Evolutionary conservation across 345 rosid species (phyloP).

Genomic region (Gossypium stocksii): DNA sequence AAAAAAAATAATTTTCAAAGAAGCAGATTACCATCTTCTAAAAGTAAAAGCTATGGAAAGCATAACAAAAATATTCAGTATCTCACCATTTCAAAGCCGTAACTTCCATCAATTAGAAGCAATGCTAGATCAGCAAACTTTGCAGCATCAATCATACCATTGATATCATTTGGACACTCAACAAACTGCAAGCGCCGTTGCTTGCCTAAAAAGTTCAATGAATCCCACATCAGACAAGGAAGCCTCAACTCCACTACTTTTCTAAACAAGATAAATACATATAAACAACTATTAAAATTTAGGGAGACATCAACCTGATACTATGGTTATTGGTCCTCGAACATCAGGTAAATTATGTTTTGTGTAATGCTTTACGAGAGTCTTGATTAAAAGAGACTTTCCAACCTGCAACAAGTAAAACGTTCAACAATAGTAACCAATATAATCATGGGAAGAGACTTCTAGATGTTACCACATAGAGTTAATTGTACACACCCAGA

Average conservation of each 20-base stretch:
- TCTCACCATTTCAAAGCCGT: constrained; percentile 95
- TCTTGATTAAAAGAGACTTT: constrained; percentile 78
- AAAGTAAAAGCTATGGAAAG: not conserved
- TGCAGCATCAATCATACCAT: constrained; percentile 94
- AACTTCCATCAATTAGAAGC: constrained; percentile 89
- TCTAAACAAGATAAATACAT: not conserved
- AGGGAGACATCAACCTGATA: constrained; percentile 47
- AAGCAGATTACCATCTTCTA: not conserved
- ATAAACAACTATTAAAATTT: not conserved
- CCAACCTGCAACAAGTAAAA: constrained; percentile 58
- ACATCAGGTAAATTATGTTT: constrained; percentile 81
- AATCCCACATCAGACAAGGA: constrained; percentile 18
- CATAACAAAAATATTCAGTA: not conserved
- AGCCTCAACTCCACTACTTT: constrained; percentile 14
- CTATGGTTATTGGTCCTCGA: constrained; percentile 84
- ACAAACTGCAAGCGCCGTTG: constrained; percentile 75
- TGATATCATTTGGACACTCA: constrained; percentile 95
- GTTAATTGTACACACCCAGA: not conserved
- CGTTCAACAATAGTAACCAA: not conserved
- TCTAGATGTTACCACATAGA: not conserved
- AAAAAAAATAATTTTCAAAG: not conserved
- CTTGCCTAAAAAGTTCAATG: constrained; percentile 50
- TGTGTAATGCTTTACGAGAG: constrained; percentile 72
- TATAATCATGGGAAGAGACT: not conserved
- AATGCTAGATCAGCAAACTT: constrained; percentile 88